phyloP scores from a whole-genome alignment of 257 asterid species.

The Solanum pinnatisectum region DNA sequence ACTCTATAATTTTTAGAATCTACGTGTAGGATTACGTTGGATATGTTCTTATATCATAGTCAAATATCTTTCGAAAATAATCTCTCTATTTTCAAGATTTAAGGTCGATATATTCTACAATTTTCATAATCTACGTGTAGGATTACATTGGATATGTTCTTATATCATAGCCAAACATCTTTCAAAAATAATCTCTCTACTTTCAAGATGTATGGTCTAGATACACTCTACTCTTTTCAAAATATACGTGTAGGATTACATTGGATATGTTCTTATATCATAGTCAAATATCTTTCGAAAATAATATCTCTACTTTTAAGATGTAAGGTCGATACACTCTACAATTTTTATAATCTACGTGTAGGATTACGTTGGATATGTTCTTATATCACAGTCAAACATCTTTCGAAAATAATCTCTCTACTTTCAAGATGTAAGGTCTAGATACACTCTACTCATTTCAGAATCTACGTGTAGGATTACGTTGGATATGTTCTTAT shows the following conservation, averaged over 20 bases:
- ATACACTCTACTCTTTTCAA: not conserved
- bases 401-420: too few relatives aligned
- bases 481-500: not conserved
- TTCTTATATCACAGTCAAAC: not conserved
- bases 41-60: too few relatives aligned
- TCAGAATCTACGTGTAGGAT: not conserved
- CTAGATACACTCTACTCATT: not conserved
- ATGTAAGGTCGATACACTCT: too few relatives aligned
- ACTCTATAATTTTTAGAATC: too few relatives aligned
- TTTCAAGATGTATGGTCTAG: not conserved
- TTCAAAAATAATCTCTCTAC: too few relatives aligned
- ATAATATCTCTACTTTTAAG: too few relatives aligned
- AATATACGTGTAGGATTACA: not conserved
- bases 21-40: too few relatives aligned
- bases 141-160: not conserved
- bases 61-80: too few relatives aligned
- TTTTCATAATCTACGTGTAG: too few relatives aligned
- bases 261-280: not conserved
- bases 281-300: not conserved
- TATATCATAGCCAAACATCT: not conserved
- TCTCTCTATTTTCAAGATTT: too few relatives aligned
- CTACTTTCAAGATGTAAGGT: not conserved
- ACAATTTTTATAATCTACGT: too few relatives aligned
- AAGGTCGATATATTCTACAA: too few relatives aligned
- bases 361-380: not conserved